Conservation (phyloP, 2,329 filamentous ascomycete genomes). For the Cercospora sp. region DNA sequence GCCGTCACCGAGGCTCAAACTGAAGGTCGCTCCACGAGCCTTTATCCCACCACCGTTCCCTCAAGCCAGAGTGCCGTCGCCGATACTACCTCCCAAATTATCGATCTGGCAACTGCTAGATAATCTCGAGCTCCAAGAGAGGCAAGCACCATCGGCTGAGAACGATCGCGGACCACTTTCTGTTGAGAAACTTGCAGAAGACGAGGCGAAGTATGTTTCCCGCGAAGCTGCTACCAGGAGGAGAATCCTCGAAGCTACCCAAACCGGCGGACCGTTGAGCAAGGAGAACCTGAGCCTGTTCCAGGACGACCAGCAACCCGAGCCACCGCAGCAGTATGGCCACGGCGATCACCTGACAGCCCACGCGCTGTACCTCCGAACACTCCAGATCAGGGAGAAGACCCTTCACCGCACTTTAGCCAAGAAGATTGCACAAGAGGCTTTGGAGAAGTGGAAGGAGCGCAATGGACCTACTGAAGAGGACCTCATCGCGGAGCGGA, state of each 20-base stretch:
- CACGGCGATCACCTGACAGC: constrained; percentile 81
- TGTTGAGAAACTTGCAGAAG: constrained; percentile 29
- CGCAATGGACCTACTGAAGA: constrained; percentile 75
- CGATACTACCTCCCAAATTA: constrained; percentile 32
- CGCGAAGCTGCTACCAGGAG: constrained; percentile 36
- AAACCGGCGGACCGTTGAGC: constrained; percentile 74
- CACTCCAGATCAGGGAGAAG: constrained; percentile 76
- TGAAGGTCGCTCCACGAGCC: constrained; percentile 31
- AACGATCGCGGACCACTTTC: constrained; percentile 36
- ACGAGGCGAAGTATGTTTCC: constrained; percentile 29
- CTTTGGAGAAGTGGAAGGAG: constrained; percentile 71
- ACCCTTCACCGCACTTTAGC: constrained; percentile 73
- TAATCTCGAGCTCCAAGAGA: constrained; percentile 37
- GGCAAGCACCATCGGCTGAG: constrained; percentile 37
- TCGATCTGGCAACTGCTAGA: constrained; percentile 39
- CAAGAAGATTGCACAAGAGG: constrained; percentile 76
- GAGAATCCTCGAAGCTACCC: constrained; percentile 68
- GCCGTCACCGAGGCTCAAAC: constrained; percentile 35
- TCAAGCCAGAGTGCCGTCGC: constrained; percentile 32
- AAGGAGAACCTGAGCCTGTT: constrained; percentile 56
- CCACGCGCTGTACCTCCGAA: constrained; percentile 77
- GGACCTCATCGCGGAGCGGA: constrained; percentile 77
- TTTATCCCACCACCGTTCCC: constrained; percentile 36
- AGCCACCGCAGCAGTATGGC: constrained; percentile 78
- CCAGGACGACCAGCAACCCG: constrained; percentile 56